Evolutionary conservation across 2,329 filamentous ascomycete species (phyloP).

Genomic region (Grosmannia clavigera): DNA sequence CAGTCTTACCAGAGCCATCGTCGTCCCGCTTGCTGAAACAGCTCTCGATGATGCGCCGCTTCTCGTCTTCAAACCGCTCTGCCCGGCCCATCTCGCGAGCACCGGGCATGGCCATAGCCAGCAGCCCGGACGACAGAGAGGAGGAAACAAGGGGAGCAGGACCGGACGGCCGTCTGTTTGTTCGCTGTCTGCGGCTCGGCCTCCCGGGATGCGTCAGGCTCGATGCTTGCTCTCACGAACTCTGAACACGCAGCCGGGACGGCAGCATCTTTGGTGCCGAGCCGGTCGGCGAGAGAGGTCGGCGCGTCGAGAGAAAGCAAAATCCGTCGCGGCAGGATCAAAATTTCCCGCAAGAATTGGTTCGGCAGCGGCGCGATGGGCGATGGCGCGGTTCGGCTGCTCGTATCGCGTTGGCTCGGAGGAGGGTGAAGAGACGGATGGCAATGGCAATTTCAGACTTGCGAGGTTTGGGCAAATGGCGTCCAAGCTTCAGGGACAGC

Average conservation of each 20-base stretch:
- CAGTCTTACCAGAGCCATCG: slow-evolving; percentile 63
- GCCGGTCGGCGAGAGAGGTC: background rate
- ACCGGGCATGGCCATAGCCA: slow-evolving; percentile 19
- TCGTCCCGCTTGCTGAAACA: slow-evolving; percentile 86
- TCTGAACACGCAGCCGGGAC: background rate
- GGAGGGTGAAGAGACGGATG: background rate
- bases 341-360: background rate
- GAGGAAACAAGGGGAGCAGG: background rate
- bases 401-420: background rate
- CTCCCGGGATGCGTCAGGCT: background rate
- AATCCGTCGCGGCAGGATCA: too few species aligned
- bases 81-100: slow-evolving; percentile 38
- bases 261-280: background rate
- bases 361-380: background rate
- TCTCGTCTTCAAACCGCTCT: slow-evolving; percentile 93
- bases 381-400: background rate
- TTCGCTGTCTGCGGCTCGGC: too few species aligned
- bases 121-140: background rate
- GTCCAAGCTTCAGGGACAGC: background rate
- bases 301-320: background rate
- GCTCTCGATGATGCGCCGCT: slow-evolving; percentile 83
- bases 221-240: background rate
- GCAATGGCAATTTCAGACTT: background rate
- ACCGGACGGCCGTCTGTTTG: too few species aligned
- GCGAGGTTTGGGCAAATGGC: background rate